Percentiles rank a stretch among this genome's conserved stretches.
Conservation (phyloP, 2,329 filamentous ascomycete genomes). For the Talaromyces albobiverticillius region DNA sequence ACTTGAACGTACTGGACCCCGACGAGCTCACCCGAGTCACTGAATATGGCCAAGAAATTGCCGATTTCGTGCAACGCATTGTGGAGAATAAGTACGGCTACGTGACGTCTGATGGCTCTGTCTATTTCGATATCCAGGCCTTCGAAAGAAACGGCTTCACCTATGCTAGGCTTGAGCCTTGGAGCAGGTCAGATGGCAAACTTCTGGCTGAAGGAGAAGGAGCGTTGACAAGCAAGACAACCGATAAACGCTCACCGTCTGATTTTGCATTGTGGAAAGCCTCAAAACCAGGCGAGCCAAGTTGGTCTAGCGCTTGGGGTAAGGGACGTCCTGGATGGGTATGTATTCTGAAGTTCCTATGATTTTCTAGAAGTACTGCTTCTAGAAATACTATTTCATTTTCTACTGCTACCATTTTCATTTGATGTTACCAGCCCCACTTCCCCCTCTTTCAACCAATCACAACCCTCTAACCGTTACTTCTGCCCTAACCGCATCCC, state of each 20-base stretch:
- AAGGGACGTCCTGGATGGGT: conserved; percentile 76
- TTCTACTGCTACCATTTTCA: too few species aligned
- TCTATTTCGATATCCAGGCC: conserved; percentile 87
- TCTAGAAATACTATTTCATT: too few species aligned
- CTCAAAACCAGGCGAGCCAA: conserved; percentile 86
- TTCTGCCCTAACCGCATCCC: too few species aligned
- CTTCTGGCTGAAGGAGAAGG: conserved; percentile 88
- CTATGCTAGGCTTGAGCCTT: conserved; percentile 81
- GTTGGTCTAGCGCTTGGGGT: conserved; percentile 86
- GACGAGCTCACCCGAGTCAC: conserved; percentile 86
- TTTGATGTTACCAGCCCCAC: too few species aligned
- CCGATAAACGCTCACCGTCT: conserved; percentile 69
- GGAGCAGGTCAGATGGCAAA: conserved; percentile 78
- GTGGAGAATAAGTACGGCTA: conserved; percentile 86
- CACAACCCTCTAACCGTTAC: too few species aligned
- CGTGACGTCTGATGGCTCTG: conserved; percentile 69
- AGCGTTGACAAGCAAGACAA: conserved; percentile 60
- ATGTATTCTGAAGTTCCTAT: too few species aligned
- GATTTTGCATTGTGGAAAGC: conserved; percentile 96
- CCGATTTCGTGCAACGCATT: conserved; percentile 76
- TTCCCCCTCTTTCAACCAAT: too few species aligned
- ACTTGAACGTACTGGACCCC: conserved; percentile 78
- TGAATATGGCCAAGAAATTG: conserved; percentile 85
- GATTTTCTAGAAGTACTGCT: too few species aligned
- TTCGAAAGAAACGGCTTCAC: conserved; percentile 82